phyloP scores from a whole-genome alignment of 2,329 filamentous ascomycete species.

The Cadophora malorum region DNA sequence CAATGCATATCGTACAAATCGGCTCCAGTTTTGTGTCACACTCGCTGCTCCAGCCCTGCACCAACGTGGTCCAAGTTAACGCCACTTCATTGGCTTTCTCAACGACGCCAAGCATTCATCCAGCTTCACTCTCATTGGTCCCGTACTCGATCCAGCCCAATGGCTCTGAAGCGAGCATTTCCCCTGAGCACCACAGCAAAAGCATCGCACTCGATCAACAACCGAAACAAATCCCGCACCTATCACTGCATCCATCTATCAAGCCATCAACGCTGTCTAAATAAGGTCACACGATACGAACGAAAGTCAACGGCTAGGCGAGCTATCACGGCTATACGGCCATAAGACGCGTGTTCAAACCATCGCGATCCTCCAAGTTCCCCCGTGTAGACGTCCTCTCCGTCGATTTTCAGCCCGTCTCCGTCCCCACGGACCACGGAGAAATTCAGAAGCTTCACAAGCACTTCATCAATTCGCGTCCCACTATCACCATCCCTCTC shows the following conservation, averaged over 20 bases:
- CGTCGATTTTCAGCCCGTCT: neutral
- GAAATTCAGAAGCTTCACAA: neutral
- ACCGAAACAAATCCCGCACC: conserved; percentile 6
- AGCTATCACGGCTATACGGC: neutral
- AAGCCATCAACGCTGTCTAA: neutral
- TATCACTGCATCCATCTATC: neutral
- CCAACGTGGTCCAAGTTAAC: neutral
- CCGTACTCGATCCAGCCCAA: neutral
- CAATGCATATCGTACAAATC: neutral
- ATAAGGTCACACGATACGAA: neutral
- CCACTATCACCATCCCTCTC: neutral
- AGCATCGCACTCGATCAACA: neutral
- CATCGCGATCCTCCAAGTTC: neutral
- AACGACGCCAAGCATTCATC: conserved; percentile 4
- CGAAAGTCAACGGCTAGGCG: neutral
- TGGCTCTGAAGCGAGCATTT: neutral
- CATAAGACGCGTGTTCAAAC: neutral
- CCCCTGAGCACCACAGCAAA: neutral
- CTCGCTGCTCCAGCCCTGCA: conserved; percentile 2
- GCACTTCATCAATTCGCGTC: neutral
- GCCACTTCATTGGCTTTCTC: neutral
- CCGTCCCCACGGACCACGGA: neutral
- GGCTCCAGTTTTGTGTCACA: neutral
- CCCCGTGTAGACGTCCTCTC: neutral
- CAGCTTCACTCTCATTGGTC: neutral